phyloP scores from a whole-genome alignment of 106 monocot species.

The Xerophyta viscosa region DNA sequence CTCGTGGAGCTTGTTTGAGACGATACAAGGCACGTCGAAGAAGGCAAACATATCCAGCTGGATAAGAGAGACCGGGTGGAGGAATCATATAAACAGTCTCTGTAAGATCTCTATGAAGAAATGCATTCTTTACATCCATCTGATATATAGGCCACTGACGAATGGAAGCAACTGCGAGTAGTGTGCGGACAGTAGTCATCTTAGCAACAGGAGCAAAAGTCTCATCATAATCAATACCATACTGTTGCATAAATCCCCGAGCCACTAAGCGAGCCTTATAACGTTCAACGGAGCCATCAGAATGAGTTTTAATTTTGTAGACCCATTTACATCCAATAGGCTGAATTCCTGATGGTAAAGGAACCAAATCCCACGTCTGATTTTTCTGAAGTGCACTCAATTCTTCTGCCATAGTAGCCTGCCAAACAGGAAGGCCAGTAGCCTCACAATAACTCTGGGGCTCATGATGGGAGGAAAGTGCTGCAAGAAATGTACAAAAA shows the following conservation, averaged over 20 bases:
- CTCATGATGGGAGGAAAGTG: too few species aligned
- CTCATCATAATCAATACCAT: neutral
- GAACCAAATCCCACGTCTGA: too few species aligned
- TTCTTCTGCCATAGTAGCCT: too few species aligned
- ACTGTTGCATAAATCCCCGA: neutral
- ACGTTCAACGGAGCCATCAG: neutral
- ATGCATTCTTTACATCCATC: neutral
- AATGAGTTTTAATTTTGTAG: neutral
- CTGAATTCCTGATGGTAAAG: neutral
- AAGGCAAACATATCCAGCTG: neutral
- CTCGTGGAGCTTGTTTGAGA: neutral
- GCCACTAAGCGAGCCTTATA: neutral
- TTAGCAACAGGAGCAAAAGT: neutral
- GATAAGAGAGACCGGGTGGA: neutral
- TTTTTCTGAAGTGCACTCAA: too few species aligned
- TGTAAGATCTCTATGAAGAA: neutral
- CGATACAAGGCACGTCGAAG: neutral
- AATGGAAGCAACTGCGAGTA: neutral
- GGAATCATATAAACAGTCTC: neutral
- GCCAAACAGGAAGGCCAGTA: too few species aligned
- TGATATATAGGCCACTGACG: neutral
- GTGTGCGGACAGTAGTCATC: neutral
- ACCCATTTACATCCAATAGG: neutral
- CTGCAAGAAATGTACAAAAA: too few species aligned
- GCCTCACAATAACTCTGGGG: too few species aligned